phyloP scores from a whole-genome alignment of 495 filamentous ascomycete genomes.

The Corynascus novoguineensis region DNA sequence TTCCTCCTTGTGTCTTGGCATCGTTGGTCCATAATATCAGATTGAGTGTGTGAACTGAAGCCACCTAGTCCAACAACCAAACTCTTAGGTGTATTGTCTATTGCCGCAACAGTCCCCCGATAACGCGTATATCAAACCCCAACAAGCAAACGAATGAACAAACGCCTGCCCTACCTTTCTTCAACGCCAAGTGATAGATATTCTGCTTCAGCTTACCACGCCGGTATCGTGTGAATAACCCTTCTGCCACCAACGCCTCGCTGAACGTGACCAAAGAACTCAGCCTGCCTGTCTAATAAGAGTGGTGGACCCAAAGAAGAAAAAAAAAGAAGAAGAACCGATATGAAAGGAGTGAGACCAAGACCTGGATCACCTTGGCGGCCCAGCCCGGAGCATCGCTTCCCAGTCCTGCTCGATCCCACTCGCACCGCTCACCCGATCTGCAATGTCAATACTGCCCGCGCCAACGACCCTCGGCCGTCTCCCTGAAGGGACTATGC shows the following conservation, averaged over 20 bases:
- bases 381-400: constrained; percentile 24
- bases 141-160: too few relatives aligned
- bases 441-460: neutral
- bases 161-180: too few relatives aligned
- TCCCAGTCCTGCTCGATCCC: constrained; percentile 28
- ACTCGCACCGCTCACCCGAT: constrained; percentile 16
- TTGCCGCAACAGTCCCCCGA: too few relatives aligned
- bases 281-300: neutral
- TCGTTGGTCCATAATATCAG: too few relatives aligned
- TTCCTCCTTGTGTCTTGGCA: too few relatives aligned
- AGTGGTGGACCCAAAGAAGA: neutral
- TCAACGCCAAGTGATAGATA: too few relatives aligned
- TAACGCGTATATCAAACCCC: too few relatives aligned
- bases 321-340: neutral
- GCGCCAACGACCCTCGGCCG: neutral
- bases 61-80: too few relatives aligned
- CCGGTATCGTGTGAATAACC: neutral
- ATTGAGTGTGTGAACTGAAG: too few relatives aligned
- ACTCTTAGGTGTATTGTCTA: too few relatives aligned
- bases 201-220: too few relatives aligned
- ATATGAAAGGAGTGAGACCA: neutral
- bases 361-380: constrained; percentile 15
- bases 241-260: constrained; percentile 10
- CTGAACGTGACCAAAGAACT: neutral
- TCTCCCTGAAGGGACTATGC: neutral